Evolutionary conservation across 305 asterid genomes (phyloP).

Genomic region (Rubia tinctorum): DNA sequence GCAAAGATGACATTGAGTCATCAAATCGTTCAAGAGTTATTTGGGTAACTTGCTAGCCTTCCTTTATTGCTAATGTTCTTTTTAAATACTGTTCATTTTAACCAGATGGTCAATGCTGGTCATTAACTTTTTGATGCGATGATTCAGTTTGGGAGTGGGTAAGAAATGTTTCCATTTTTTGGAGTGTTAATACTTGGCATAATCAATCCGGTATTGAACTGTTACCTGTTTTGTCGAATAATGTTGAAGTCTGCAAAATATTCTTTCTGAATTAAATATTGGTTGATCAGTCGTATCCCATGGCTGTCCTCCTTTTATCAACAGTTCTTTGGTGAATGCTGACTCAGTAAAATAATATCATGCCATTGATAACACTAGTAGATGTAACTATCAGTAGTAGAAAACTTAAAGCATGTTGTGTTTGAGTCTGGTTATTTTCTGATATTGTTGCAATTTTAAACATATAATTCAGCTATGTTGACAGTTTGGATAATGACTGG

Average conservation of each 20-base stretch:
- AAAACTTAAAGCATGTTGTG: neutral
- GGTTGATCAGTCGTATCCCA: neutral
- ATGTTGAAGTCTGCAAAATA: neutral
- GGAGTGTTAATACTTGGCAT: neutral
- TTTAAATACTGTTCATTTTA: neutral
- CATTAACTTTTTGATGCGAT: neutral
- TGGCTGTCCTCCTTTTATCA: conserved; percentile 2
- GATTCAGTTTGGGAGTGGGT: neutral
- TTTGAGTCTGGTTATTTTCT: neutral
- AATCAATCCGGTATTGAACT: neutral
- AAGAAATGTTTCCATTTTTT: neutral
- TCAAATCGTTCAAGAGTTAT: conserved; percentile 51
- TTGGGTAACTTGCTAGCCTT: conserved; percentile 60
- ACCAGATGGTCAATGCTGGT: neutral
- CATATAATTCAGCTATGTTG: neutral
- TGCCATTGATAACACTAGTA: neutral
- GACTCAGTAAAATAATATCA: neutral
- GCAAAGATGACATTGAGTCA: conserved; percentile 33
- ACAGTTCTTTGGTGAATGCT: neutral
- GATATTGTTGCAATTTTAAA: neutral
- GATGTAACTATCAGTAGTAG: neutral
- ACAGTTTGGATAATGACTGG: neutral
- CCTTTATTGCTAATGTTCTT: conserved; percentile 3
- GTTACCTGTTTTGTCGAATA: neutral
- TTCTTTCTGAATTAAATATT: neutral